Conservation (phyloP, 305 asterid species). For the Stenogyne calaminthoides region DNA sequence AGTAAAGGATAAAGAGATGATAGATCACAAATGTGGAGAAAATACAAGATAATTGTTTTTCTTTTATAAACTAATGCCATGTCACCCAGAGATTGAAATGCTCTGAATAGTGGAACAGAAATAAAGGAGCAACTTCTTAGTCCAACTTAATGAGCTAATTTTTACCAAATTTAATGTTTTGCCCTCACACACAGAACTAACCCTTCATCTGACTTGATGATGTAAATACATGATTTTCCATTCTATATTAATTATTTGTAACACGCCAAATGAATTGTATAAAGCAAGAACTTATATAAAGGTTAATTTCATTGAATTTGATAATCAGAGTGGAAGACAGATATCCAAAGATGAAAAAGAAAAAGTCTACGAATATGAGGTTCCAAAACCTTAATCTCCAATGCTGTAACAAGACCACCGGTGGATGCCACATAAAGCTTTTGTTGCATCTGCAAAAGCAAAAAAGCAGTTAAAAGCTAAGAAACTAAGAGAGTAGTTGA, state of each 20-base stretch:
- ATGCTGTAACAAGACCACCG: slow-evolving; percentile 70
- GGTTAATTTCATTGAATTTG: slow-evolving; percentile 4
- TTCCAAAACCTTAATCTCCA: slow-evolving; percentile 55
- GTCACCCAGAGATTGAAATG: slow-evolving; percentile 10
- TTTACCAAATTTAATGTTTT: neutral
- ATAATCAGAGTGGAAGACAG: slow-evolving; percentile 11
- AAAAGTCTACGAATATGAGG: slow-evolving; percentile 15
- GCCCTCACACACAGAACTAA: neutral
- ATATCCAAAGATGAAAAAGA: neutral
- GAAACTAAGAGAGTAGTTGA: slow-evolving; percentile 10
- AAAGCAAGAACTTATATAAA: slow-evolving; percentile 21
- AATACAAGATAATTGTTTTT: slow-evolving; percentile 15
- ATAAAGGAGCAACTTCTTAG: neutral
- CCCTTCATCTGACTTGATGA: neutral
- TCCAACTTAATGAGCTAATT: neutral
- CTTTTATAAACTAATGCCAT: slow-evolving; percentile 9
- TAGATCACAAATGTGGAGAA: neutral
- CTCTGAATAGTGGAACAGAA: slow-evolving; percentile 19
- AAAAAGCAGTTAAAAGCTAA: slow-evolving; percentile 22
- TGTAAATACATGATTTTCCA: slow-evolving; percentile 14
- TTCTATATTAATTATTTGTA: neutral
- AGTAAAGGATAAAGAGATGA: neutral
- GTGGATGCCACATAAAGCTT: slow-evolving; percentile 83
- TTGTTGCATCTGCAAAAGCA: slow-evolving; percentile 54
- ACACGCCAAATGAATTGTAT: neutral